These are phyloP conservation scores for Spergularia bocconei DNA, from an alignment of 148 eudicot genomes.

Conservation along the genomic window DNA sequence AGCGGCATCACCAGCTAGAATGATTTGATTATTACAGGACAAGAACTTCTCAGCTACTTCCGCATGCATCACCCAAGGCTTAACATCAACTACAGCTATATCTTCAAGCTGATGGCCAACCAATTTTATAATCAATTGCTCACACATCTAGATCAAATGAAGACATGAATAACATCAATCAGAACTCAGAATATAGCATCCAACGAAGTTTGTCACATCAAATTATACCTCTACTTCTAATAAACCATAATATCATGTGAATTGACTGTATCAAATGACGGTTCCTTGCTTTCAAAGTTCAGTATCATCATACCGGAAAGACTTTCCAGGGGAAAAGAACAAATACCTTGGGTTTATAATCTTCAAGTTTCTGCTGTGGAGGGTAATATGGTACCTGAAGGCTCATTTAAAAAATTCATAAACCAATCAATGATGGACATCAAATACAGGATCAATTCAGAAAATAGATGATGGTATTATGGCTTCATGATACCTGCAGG, in stretches of 20 bases:
- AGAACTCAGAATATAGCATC: background rate
- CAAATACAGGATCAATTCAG: background rate
- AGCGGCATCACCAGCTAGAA: conserved; percentile 94
- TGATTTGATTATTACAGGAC: conserved; percentile 50
- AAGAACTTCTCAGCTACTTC: conserved; percentile 87
- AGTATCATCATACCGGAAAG: background rate
- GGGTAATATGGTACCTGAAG: conserved; percentile 89
- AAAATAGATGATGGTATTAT: background rate
- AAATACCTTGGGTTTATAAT: conserved; percentile 68
- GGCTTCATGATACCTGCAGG: conserved; percentile 56
- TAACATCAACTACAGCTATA: conserved; percentile 65
- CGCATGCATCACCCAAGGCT: conserved; percentile 99
- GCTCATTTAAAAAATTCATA: conserved; percentile 6
- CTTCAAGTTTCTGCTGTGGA: conserved; percentile 86
- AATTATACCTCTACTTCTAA: background rate
- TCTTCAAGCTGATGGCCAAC: conserved; percentile 86
- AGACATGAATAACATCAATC: conserved; percentile 6
- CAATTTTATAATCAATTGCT: conserved; percentile 60
- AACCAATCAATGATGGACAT: background rate
- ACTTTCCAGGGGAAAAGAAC: background rate
- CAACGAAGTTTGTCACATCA: background rate
- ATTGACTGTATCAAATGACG: background rate
- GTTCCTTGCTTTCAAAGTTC: background rate
- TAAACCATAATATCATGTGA: background rate
- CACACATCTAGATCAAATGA: conserved; percentile 63